Percentiles rank a stretch among this genome's conserved stretches.
Evolutionary conservation across 2,329 filamentous ascomycete genomes (phyloP).

Genomic region (Colletotrichum lini): DNA sequence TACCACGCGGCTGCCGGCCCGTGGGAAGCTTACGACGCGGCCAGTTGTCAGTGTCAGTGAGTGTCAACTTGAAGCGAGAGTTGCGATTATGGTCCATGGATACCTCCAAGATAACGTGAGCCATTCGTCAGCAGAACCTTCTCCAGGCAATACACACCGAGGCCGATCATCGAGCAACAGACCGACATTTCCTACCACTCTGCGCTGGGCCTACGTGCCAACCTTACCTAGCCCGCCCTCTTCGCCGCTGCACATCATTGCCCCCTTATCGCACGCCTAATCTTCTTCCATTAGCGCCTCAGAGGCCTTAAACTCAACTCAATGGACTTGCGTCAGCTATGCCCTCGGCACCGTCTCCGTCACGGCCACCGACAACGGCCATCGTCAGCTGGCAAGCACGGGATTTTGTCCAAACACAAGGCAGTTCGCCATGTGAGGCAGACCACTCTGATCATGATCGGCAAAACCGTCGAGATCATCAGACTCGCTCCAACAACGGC

Average conservation of each 20-base stretch:
- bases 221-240: not conserved
- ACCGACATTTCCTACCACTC: not conserved
- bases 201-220: not conserved
- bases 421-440: conserved; percentile 28
- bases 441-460: conserved; percentile 20
- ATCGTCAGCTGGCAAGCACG: not conserved
- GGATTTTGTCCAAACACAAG: conserved; percentile 14
- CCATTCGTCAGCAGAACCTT: not conserved
- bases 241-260: conserved; percentile 36
- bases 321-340: not conserved
- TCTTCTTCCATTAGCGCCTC: conserved; percentile 9
- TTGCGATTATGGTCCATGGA: too few relatives aligned
- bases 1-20: conserved; percentile 30
- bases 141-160: not conserved
- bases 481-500: not conserved
- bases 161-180: not conserved
- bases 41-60: too few relatives aligned
- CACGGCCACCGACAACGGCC: too few relatives aligned
- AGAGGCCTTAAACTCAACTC: not conserved
- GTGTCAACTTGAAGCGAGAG: too few relatives aligned
- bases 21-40: conserved; percentile 30
- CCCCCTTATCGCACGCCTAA: conserved; percentile 8
- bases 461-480: conserved; percentile 24
- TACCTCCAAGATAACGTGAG: not conserved
- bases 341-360: not conserved